These are phyloP conservation scores for Aspergillus fumigatiaffinis DNA, from an alignment of 2,329 filamentous ascomycete species.

Conservation along the genomic window DNA sequence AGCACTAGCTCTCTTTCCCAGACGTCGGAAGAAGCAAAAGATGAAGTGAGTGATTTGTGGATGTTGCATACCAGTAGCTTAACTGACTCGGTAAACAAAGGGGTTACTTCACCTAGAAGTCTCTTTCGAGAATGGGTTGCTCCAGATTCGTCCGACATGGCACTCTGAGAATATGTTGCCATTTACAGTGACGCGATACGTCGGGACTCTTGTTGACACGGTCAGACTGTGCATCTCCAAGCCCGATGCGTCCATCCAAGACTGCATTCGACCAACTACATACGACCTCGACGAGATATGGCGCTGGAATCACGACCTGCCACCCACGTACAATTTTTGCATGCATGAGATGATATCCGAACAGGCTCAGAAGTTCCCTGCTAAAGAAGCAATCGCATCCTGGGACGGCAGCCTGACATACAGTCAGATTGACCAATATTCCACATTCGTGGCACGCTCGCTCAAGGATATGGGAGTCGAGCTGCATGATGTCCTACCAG, in stretches of 20 bases:
- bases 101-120: slow-evolving; percentile 31
- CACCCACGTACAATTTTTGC: slow-evolving; percentile 42
- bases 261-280: slow-evolving; percentile 28
- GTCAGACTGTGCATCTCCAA: slow-evolving; percentile 33
- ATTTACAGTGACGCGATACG: slow-evolving; percentile 42
- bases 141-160: slow-evolving; percentile 43
- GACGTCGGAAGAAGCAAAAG: slow-evolving; percentile 13
- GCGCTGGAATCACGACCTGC: slow-evolving; percentile 46
- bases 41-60: slow-evolving; percentile 17
- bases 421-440: slow-evolving; percentile 32
- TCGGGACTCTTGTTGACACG: slow-evolving; percentile 42
- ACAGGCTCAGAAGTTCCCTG: slow-evolving; percentile 18
- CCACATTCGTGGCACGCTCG: slow-evolving; percentile 23
- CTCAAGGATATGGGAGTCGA: slow-evolving; percentile 25
- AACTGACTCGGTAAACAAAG: slow-evolving; percentile 20
- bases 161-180: slow-evolving; percentile 38
- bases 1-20: slow-evolving; percentile 21
- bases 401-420: slow-evolving; percentile 33
- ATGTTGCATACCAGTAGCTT: neutral
- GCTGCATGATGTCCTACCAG: slow-evolving; percentile 24
- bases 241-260: slow-evolving; percentile 26
- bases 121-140: slow-evolving; percentile 18
- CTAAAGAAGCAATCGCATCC: slow-evolving; percentile 27
- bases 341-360: slow-evolving; percentile 46
- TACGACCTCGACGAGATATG: slow-evolving; percentile 46